phyloP scores from a whole-genome alignment of 2,329 filamentous ascomycete genomes.

The Aspergillus pseudoviridinutans region DNA sequence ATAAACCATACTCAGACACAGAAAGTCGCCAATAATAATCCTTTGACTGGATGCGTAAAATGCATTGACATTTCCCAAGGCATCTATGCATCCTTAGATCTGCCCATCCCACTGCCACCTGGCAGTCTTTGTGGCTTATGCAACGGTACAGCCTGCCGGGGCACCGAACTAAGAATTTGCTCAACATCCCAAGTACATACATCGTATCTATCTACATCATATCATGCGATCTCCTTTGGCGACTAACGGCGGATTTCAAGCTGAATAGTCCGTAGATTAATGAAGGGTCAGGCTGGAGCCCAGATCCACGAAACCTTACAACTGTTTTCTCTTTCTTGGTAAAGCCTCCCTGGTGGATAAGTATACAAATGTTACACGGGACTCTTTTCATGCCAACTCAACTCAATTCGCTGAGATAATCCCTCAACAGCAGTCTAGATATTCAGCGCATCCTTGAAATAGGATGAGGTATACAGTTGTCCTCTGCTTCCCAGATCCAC shows the following conservation, averaged over 20 bases:
- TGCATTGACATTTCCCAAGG: neutral
- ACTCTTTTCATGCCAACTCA: neutral
- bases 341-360: neutral
- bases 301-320: neutral
- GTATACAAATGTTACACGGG: neutral
- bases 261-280: neutral
- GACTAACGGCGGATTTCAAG: neutral
- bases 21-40: neutral
- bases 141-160: neutral
- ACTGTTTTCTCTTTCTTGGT: neutral
- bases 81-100: conserved; percentile 7
- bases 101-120: neutral
- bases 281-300: neutral
- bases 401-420: neutral
- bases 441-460: neutral
- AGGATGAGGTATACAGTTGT: neutral
- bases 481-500: neutral
- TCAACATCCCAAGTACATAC: neutral
- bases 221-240: neutral
- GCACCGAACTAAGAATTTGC: neutral
- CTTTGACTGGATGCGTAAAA: neutral
- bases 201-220: neutral
- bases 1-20: neutral
- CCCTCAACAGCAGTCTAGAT: neutral
- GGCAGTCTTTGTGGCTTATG: neutral